Evolutionary conservation across 2,329 filamentous ascomycete genomes (phyloP), one percentile per base, ranked within the genome.

Genomic region (Aspergillus sp.): DNA sequence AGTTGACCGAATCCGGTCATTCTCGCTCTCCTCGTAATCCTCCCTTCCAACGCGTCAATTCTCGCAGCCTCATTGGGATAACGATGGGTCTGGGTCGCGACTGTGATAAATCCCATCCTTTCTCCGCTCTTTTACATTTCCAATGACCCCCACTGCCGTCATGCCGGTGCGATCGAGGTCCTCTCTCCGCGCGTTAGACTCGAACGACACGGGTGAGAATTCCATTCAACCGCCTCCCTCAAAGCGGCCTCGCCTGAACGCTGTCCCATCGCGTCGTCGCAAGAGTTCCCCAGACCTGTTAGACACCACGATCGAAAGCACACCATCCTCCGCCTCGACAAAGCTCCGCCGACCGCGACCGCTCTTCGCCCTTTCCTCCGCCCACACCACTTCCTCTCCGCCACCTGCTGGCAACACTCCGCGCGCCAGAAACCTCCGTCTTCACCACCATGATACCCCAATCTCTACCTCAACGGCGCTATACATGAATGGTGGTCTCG

Each of bases 141-240:
- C 50, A 47, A 59, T 57, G 55, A 59, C 58, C 58, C 52, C 55
- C 61, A 57, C 64, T 63, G 60, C 61, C 54, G 41, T 66, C 33
- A 74, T 74, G 72, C 67, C 70, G 54, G 62, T 71, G 60, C 67
- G 69, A 64, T 70, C 70, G 64, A 68, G 68, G 63, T 62, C 70
- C 5, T 70, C 70, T 41, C 64, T 72, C 60, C 70, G 70, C 59
- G 69, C 66, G 63, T 66, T 71, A 61, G 65, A 66, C 54, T 59
- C 62, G 51, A 57, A 62, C 56, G 56, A 62, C 47, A 50, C 64
- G 46, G 48, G 57, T 46, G 63, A 54, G 27, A 58, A 63, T 39
- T 24, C 54, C 53, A 44, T 51, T 33, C 44, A 53, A 51, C 60
- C 59, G 19, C 64, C 68, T 41, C 66, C 68, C 34, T 56, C 66